These are phyloP conservation scores for Benincasa hispida DNA, from an alignment of 306 rosid species.

Conservation along the genomic window DNA sequence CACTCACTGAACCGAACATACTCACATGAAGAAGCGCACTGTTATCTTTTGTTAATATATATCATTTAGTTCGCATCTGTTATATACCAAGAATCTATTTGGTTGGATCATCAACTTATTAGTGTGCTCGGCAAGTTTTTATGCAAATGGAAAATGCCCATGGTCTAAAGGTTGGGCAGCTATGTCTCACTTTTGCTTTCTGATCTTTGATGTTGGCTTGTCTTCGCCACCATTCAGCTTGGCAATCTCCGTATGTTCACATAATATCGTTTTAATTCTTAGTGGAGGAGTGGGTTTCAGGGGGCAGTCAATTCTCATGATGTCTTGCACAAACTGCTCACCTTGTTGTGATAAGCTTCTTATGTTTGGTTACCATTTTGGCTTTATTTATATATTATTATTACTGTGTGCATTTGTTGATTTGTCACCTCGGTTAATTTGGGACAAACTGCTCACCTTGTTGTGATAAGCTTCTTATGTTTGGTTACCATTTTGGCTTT, in stretches of 20 bases:
- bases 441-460: background rate
- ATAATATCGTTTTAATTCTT: background rate
- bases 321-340: background rate
- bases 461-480: background rate
- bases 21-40: background rate
- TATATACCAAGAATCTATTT: background rate
- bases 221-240: background rate
- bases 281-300: constrained; percentile 1
- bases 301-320: background rate
- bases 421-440: too few relatives aligned
- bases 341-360: background rate
- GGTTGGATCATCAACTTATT: background rate
- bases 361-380: background rate
- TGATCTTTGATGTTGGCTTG: background rate
- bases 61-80: background rate
- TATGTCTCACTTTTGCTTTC: background rate
- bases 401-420: too few relatives aligned
- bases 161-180: background rate
- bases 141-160: background rate
- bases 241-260: background rate
- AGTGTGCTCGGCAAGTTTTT: background rate
- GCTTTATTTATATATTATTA: background rate
- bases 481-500: background rate
- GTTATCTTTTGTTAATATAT: background rate
- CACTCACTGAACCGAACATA: background rate